Evolutionary conservation across 768 basidiomycete species (phyloP).

Genomic region (Ramaria rubella): DNA sequence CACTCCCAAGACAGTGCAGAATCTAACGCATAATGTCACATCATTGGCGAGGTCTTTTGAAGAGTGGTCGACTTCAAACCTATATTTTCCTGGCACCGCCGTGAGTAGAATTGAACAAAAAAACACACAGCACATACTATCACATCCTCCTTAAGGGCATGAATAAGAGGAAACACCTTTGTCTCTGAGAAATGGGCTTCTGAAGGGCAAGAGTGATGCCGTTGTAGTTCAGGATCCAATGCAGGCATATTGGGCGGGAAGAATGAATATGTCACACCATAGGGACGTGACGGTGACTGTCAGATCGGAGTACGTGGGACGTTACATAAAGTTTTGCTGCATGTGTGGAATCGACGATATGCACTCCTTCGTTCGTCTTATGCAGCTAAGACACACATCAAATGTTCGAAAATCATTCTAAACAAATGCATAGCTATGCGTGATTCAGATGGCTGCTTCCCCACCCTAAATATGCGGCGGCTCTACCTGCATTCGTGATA

Average conservation of each 20-base stretch:
- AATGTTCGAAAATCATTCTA: too few relatives aligned
- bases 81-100: slow-evolving; percentile 20
- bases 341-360: too few relatives aligned
- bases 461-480: too few relatives aligned
- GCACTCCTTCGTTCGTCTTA: too few relatives aligned
- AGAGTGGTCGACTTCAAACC: slow-evolving; percentile 16
- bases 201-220: background rate
- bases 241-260: background rate
- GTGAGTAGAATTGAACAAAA: slow-evolving; percentile 1
- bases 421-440: too few relatives aligned
- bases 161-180: slow-evolving; percentile 75
- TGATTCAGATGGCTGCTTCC: too few relatives aligned
- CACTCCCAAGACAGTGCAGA: slow-evolving; percentile 76
- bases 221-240: background rate
- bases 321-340: too few relatives aligned
- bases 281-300: background rate
- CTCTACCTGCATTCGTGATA: too few relatives aligned
- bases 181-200: slow-evolving; percentile 3
- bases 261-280: background rate
- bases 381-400: too few relatives aligned
- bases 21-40: slow-evolving; percentile 36
- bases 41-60: background rate
- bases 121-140: slow-evolving; percentile 39
- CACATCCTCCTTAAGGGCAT: slow-evolving; percentile 62
- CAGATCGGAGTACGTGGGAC: too few relatives aligned